A percentile compares a stretch with the other conserved stretches of the same genome.
Conservation (phyloP, 192 early-diverging fungal species). For the Pilaira anomala region DNA sequence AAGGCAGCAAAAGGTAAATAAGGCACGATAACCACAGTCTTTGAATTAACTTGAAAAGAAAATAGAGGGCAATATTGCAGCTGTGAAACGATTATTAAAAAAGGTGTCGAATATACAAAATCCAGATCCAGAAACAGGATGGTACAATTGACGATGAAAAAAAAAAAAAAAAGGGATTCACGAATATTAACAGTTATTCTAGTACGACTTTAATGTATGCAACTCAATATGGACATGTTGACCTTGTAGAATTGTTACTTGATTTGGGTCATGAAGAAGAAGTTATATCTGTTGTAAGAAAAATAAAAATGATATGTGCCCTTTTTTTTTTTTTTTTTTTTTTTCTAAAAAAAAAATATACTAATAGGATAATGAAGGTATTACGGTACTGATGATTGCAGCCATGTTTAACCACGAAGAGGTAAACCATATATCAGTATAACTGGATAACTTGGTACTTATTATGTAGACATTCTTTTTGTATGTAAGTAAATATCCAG, state of each 20-base stretch:
- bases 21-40: background rate
- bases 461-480: constrained; percentile 30
- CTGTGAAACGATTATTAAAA: constrained; percentile 31
- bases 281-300: constrained; percentile 37
- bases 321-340: no score
- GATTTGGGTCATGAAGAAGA: constrained; percentile 39
- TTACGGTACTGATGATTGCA: constrained; percentile 38
- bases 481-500: constrained; percentile 34
- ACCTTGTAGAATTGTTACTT: constrained; percentile 32
- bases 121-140: constrained; percentile 37
- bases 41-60: no score
- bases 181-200: background rate
- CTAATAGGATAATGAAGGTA: constrained; percentile 36
- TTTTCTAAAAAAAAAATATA: no score
- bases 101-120: constrained; percentile 37
- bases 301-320: no score
- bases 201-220: constrained; percentile 40
- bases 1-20: constrained; percentile 32
- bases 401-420: constrained; percentile 37
- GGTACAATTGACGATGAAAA: constrained; percentile 23
- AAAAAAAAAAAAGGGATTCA: background rate
- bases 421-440: constrained; percentile 12
- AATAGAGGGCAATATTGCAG: constrained; percentile 38
- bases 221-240: constrained; percentile 30
- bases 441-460: background rate